Evolutionary conservation across 306 rosid genomes (phyloP), one percentile per base, ranked within the genome.

Genomic region (Cyamopsis tetragonoloba): DNA sequence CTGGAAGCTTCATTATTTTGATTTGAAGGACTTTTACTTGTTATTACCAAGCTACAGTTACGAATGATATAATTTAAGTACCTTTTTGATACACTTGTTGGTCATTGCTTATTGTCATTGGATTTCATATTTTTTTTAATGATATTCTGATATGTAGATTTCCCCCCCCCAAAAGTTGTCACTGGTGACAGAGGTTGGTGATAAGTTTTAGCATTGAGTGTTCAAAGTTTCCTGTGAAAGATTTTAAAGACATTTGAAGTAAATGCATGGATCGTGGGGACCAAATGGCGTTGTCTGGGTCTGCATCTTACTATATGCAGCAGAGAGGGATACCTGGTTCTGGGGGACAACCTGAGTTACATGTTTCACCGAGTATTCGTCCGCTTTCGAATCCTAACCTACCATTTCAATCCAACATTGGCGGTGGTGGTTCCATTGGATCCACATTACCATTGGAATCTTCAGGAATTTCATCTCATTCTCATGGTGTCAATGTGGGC

Each of bases 221-320:
- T 48, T 72, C 54, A 7, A 13, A 27, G 63, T 75, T 71, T 27
- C 50, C 56, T 30, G 79, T 46, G 68, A 70, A 76, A 74, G 76
- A 73, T 50, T 55, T 35, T 6, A n/a, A 30, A 48, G 75, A 31
- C 55, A 17, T 63, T 72, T 18, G 55, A 73, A 79, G 80, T 86
- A 83, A 86, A 84, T 88, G 88, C 93, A 92, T 92, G 98, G 98
- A 92, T 88, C 98, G 89, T 32, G 85, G 88, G 82, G 96, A 92
- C 82, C 91, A 79, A 54, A 86, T 87, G 89, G 80, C 86, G 62
- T 72, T 91, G 55, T 80, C 95, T 0, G 92, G 96, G 38, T 82
- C 96, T 23, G 82, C 86, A 50, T 69, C 98, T 38, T 92, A 79
- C 82, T 92, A 85, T 61, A 81, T 89, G 69, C 88, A 85, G 46